A percentile compares a stretch with the other conserved stretches of the same genome.
Conservation (phyloP, 805 yeast genomes). For the Candida piceae region DNA sequence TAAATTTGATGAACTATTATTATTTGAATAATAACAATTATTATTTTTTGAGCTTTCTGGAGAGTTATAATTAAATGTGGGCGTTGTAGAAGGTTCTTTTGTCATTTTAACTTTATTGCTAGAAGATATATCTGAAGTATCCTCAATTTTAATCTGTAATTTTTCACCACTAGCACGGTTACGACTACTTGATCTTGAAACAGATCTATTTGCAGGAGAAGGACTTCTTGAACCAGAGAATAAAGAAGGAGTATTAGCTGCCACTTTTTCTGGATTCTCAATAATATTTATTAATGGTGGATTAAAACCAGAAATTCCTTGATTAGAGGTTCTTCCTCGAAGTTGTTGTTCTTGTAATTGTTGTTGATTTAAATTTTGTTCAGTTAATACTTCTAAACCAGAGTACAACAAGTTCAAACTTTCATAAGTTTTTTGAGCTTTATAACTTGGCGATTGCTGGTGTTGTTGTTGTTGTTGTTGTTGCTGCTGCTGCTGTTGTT, state of each 20-base stretch:
- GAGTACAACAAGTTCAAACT: slow-evolving; percentile 7
- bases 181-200: slow-evolving; percentile 29
- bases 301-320: no score
- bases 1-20: neutral
- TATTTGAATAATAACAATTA: neutral
- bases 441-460: no score
- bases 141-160: slow-evolving; percentile 24
- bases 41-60: slow-evolving; percentile 1
- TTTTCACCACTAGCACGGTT: slow-evolving; percentile 2
- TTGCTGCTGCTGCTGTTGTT: neutral
- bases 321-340: neutral
- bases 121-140: slow-evolving; percentile 15
- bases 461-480: neutral
- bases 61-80: slow-evolving; percentile 7
- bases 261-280: slow-evolving; percentile 36
- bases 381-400: slow-evolving; percentile 15
- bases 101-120: no score
- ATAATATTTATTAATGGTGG: slow-evolving; percentile 21
- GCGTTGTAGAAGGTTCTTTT: slow-evolving; percentile 1
- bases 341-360: slow-evolving; percentile 6
- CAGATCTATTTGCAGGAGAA: slow-evolving; percentile 30
- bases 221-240: slow-evolving; percentile 39
- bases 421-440: slow-evolving; percentile 8
- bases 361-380: slow-evolving; percentile 18
- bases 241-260: slow-evolving; percentile 49